phyloP scores from a whole-genome alignment of 2,329 filamentous ascomycete genomes.

The Magnaporthiopsis rhizophila region DNA sequence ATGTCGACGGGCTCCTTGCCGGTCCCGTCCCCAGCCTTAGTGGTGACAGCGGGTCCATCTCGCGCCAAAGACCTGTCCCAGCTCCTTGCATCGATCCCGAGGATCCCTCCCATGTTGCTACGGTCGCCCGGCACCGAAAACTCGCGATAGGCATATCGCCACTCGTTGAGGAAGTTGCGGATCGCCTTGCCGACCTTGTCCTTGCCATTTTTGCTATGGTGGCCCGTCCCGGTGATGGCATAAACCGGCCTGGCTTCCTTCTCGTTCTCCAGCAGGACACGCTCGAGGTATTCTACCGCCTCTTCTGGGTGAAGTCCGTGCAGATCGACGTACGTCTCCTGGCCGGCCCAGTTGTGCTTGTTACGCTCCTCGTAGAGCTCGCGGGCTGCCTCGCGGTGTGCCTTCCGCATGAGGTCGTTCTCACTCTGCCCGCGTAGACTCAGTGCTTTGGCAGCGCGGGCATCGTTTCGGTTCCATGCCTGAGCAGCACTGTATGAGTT shows the following conservation, averaged over 20 bases:
- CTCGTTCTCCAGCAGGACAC: constrained; percentile 75
- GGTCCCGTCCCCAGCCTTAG: constrained; percentile 25
- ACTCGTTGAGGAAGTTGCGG: constrained; percentile 84
- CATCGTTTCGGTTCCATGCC: constrained; percentile 97
- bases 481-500: constrained; percentile 66
- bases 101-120: constrained; percentile 68
- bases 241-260: constrained; percentile 72
- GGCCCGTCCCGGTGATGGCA: constrained; percentile 91
- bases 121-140: constrained; percentile 95
- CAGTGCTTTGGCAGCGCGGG: constrained; percentile 87
- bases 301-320: constrained; percentile 99
- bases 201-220: constrained; percentile 97
- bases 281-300: constrained; percentile 87
- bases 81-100: constrained; percentile 59
- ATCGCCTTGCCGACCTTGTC: constrained; percentile 97
- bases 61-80: constrained; percentile 54
- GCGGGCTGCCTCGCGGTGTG: constrained; percentile 85
- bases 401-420: constrained; percentile 95
- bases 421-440: constrained; percentile 92
- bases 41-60: constrained; percentile 21
- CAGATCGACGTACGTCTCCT: constrained; percentile 88
- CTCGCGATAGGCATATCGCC: constrained; percentile 91
- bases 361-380: constrained; percentile 93
- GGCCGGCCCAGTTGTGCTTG: constrained; percentile 53
- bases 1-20: constrained; percentile 45